Percentiles rank a stretch among this genome's conserved stretches.
phyloP scores from a whole-genome alignment of 2,329 filamentous ascomycete species.

The Ophiognomonia clavigignenti-juglandacearum region DNA sequence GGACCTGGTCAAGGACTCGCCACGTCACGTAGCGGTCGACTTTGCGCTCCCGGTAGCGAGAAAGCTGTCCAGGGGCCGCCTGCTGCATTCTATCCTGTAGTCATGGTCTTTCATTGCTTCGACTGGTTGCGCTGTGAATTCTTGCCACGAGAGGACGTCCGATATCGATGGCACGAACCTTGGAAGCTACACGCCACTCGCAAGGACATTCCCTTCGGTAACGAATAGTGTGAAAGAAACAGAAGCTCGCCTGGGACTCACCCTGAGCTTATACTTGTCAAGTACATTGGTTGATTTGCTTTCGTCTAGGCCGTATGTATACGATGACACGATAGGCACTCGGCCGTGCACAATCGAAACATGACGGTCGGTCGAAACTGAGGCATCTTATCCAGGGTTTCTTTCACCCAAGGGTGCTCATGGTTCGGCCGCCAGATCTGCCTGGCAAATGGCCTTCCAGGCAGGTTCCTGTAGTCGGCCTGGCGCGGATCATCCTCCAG shows the following conservation, averaged over 20 bases:
- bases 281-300: no score
- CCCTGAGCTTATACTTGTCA: no score
- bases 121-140: no score
- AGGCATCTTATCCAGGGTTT: not conserved
- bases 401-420: not conserved
- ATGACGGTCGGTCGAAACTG: slow-evolving; percentile 1
- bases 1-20: not conserved
- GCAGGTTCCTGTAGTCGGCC: not conserved
- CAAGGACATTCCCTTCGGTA: no score
- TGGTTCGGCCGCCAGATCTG: not conserved
- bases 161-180: no score
- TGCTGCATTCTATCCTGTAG: not conserved
- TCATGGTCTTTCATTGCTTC: not conserved
- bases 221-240: no score
- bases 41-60: not conserved
- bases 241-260: no score
- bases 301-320: no score
- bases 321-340: not conserved
- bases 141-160: no score
- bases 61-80: not conserved
- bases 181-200: no score
- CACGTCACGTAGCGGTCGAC: not conserved
- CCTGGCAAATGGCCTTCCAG: not conserved
- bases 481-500: not conserved
- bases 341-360: slow-evolving; percentile 1